Conservation (phyloP, 768 basidiomycete species). For the Cystobasidiopsis lactophilus region DNA sequence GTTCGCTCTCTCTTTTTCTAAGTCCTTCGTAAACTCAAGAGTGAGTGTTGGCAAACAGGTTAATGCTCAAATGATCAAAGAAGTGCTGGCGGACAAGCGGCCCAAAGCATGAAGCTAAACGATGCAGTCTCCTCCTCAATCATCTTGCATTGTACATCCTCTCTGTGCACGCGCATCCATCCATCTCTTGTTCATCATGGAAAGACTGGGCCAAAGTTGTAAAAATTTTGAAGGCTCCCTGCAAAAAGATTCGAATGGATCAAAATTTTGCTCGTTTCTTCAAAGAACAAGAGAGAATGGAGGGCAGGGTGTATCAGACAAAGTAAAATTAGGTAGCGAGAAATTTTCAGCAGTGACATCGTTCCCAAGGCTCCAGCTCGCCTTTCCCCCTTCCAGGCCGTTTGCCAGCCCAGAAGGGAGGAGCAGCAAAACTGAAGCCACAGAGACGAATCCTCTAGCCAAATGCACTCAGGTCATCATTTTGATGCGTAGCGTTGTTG, state of each 20-base stretch:
- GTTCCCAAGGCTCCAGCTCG: slow-evolving; percentile 1
- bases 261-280: too few relatives aligned
- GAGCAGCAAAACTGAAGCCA: too few relatives aligned
- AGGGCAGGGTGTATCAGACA: slow-evolving; percentile 4
- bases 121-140: too few relatives aligned
- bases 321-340: slow-evolving; percentile 10
- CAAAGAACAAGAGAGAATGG: neutral
- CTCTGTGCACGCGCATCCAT: too few relatives aligned
- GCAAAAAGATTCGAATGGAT: too few relatives aligned
- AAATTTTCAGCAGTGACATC: slow-evolving; percentile 9
- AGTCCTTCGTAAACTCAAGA: neutral
- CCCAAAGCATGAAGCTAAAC: too few relatives aligned
- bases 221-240: too few relatives aligned
- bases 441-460: too few relatives aligned
- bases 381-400: neutral
- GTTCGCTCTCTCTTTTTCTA: slow-evolving; percentile 30
- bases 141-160: too few relatives aligned
- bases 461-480: slow-evolving; percentile 14
- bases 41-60: neutral
- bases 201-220: too few relatives aligned
- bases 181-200: too few relatives aligned
- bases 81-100: neutral
- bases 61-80: neutral
- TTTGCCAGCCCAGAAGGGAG: neutral
- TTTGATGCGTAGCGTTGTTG: neutral